These are phyloP conservation scores for Amaranthus hypochondriacus DNA, from an alignment of 148 eudicot genomes.

Conservation along the genomic window DNA sequence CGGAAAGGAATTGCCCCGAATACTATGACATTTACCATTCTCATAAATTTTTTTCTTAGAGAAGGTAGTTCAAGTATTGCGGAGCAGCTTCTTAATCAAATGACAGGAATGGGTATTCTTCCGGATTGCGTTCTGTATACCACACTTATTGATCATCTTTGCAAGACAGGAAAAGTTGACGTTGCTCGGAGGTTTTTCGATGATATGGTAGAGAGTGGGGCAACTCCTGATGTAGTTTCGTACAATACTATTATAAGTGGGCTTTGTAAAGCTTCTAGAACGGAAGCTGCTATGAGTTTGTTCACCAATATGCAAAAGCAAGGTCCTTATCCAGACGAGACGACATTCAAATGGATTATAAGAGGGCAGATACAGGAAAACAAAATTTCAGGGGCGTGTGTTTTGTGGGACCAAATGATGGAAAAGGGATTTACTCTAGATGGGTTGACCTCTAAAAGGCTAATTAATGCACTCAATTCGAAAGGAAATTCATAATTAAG, in stretches of 20 bases:
- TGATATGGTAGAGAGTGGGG: slow-evolving; percentile 67
- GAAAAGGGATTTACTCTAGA: slow-evolving; percentile 90
- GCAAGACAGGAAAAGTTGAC: slow-evolving; percentile 55
- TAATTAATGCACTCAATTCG: slow-evolving; percentile 48
- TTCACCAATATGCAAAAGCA: slow-evolving; percentile 55
- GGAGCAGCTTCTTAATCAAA: slow-evolving; percentile 61
- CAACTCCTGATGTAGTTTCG: slow-evolving; percentile 63
- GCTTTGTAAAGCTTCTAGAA: slow-evolving; percentile 60
- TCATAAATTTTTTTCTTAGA: slow-evolving; percentile 64
- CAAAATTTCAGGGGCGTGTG: slow-evolving; percentile 62
- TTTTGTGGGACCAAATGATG: slow-evolving; percentile 93
- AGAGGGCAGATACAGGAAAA: slow-evolving; percentile 59
- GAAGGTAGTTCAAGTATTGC: slow-evolving; percentile 54
- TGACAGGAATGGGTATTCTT: slow-evolving; percentile 58
- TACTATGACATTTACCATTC: slow-evolving; percentile 78
- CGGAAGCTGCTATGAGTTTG: slow-evolving; percentile 63
- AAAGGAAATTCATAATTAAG: slow-evolving; percentile 20
- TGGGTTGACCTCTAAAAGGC: slow-evolving; percentile 54
- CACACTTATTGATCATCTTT: slow-evolving; percentile 60
- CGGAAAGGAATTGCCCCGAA: slow-evolving; percentile 66
- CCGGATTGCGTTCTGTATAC: slow-evolving; percentile 70
- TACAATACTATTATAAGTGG: slow-evolving; percentile 83
- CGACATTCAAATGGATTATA: slow-evolving; percentile 74
- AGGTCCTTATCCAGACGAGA: slow-evolving; percentile 66
- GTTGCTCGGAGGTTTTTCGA: slow-evolving; percentile 53